Percentiles rank a stretch among this genome's conserved stretches.
phyloP scores from a whole-genome alignment of 225 moss, liverwort and hornwort genomes.

The Marchantia paleacea region DNA sequence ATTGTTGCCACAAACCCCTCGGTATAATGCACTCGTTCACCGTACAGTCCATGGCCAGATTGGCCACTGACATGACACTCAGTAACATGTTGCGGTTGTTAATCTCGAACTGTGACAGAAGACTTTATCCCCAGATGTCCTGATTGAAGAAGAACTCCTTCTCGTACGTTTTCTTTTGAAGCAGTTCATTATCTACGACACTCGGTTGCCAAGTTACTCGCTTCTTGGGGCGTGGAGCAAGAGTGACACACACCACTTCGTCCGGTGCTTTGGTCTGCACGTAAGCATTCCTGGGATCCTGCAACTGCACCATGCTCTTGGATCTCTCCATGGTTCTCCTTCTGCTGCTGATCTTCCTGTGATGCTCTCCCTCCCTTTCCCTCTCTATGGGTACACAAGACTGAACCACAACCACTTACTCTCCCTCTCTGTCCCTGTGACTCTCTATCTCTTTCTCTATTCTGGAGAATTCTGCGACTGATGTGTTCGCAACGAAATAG shows the following conservation, averaged over 20 bases:
- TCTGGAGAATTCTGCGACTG: too few species aligned
- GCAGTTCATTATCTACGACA: conserved; percentile 40
- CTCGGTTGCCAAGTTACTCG: conserved; percentile 37
- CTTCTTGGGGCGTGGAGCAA: conserved; percentile 36
- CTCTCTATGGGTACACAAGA: too few species aligned
- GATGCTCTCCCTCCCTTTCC: too few species aligned
- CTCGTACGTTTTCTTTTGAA: conserved; percentile 37
- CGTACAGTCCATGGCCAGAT: not conserved
- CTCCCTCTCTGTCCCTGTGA: too few species aligned
- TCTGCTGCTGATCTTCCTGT: too few species aligned
- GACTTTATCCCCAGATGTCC: conserved; percentile 19
- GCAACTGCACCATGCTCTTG: conserved; percentile 22
- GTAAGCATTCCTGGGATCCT: not conserved
- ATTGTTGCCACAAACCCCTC: not conserved
- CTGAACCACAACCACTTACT: too few species aligned
- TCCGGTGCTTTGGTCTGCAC: not conserved
- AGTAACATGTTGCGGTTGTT: not conserved
- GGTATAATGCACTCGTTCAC: not conserved
- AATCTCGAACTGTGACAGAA: not conserved
- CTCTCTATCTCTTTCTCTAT: too few species aligned
- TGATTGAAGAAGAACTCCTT: conserved; percentile 48
- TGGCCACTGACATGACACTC: not conserved
- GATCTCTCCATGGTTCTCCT: conserved; percentile 15
- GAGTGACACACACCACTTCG: conserved; percentile 24
- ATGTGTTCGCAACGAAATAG: too few species aligned